These are phyloP conservation scores for Agastache rugosa DNA, from an alignment of 257 asterid genomes.

Conservation along the genomic window DNA sequence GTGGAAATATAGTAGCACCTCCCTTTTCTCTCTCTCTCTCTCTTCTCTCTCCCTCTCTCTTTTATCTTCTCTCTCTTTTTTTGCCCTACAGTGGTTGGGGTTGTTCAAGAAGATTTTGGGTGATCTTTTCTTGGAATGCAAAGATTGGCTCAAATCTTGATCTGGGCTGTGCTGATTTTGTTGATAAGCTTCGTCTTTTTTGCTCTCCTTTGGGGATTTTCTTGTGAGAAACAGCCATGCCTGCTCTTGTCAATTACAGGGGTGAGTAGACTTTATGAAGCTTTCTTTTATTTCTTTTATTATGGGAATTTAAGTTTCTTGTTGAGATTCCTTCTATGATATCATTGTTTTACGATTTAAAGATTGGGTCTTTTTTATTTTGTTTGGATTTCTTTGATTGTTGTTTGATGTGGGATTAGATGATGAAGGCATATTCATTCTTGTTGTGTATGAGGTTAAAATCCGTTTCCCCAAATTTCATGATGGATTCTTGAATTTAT, in stretches of 20 bases:
- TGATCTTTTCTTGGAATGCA: conserved; percentile 58
- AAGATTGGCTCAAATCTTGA: conserved; percentile 56
- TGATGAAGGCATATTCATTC: neutral
- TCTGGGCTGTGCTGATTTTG: conserved; percentile 62
- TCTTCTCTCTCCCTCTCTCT: conserved; percentile 16
- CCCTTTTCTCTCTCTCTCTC: conserved; percentile 24
- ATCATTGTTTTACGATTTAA: conserved; percentile 6
- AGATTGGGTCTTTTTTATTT: neutral
- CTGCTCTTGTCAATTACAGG: conserved; percentile 89
- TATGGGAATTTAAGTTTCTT: neutral
- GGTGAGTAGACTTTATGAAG: conserved; percentile 60
- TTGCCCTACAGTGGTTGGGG: conserved; percentile 70
- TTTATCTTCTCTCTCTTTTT: conserved; percentile 37
- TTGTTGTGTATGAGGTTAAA: neutral
- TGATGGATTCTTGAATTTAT: conserved; percentile 24
- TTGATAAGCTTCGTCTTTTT: conserved; percentile 52
- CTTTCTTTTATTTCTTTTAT: neutral
- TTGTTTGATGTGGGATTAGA: conserved; percentile 11
- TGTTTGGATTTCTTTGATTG: conserved; percentile 11
- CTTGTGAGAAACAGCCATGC: conserved; percentile 66
- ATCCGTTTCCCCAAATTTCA: no score
- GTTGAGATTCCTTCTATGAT: neutral
- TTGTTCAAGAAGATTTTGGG: conserved; percentile 32
- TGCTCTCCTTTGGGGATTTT: conserved; percentile 56
- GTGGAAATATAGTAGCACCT: conserved; percentile 25